Base-by-base conservation (phyloP, 495 filamentous ascomycete species). In the Penicillium verhagenii region DNA sequence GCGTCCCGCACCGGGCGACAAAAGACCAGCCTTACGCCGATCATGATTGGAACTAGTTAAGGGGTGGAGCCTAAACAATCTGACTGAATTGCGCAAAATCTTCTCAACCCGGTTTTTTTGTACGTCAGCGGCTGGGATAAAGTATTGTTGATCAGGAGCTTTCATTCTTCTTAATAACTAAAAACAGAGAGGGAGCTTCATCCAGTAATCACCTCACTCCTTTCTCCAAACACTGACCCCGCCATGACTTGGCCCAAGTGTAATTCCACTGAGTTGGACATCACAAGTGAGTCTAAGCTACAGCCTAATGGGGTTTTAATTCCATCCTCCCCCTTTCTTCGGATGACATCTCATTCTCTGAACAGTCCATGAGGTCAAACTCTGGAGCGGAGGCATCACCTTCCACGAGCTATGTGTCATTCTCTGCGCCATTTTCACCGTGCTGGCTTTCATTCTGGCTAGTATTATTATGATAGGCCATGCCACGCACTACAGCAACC, bases 401-500 rank as follows among this genome's bases (percentile, higher is more conserved):
- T 64, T 57, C 40, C 60, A 64, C 49, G 48, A 38, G 10, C 37
- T 64, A 23, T 47, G 45, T 39, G 26, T 60, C 1, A 49, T 57
- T 28, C 26, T 87, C 39, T 73, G 72, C 39, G 83, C 76, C 45
- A 76, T 67, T 37, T 81, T 80, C 44, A 77, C 81, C 3, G 52
- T 82, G n/a, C 60, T 88, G 33, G 73, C 85, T 23, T 72, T 80
- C 24, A 31, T 80, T 47, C 66, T 84, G 16, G 82, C 84, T 31
- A 68, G 84, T 42, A 85, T 75, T 64, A 70, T 90, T 29, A 86
- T 90, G 52, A 72, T 78, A 65, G 77, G 73, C 57, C 87, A 90
- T 77, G 86, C 85, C 16, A 72, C 75, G 6, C 84, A 89, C 68
- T 90, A 89, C 68, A 82, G 83, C 35, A 80, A 80, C 49, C 87